phyloP scores from a whole-genome alignment of 148 eudicot species.

The Pharnaceum exiguum region DNA sequence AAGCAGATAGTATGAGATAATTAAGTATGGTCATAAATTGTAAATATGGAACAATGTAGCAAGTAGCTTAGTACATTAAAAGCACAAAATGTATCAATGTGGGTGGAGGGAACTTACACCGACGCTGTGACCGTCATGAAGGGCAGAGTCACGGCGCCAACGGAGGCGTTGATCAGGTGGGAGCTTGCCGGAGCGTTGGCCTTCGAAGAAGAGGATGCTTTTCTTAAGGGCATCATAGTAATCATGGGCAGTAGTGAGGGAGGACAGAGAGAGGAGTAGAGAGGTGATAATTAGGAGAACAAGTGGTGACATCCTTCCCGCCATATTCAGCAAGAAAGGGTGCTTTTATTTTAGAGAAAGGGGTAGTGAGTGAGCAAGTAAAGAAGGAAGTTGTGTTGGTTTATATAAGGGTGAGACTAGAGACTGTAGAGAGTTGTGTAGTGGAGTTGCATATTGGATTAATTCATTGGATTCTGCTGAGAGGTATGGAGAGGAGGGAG shows the following conservation, averaged over 20 bases:
- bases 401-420: conserved; percentile 1
- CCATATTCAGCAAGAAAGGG: conserved; percentile 9
- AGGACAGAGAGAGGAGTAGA: neutral
- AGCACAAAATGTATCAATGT: neutral
- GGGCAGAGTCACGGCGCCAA: conserved; percentile 92
- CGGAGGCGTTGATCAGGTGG: conserved; percentile 79
- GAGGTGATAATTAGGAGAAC: neutral
- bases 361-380: neutral
- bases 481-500: conserved; percentile 11
- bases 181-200: conserved; percentile 84
- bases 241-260: conserved; percentile 30
- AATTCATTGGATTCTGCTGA: conserved; percentile 37
- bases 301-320: neutral
- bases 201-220: conserved; percentile 93
- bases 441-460: too few relatives aligned
- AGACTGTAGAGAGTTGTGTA: conserved; percentile 2
- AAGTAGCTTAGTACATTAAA: too few relatives aligned
- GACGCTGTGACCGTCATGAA: conserved; percentile 69
- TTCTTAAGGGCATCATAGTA: conserved; percentile 72
- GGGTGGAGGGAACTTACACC: conserved; percentile 38
- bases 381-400: conserved; percentile 3
- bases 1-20: too few relatives aligned
- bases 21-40: too few relatives aligned
- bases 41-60: too few relatives aligned
- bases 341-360: neutral